phyloP scores from a whole-genome alignment of 2,329 filamentous ascomycete genomes.

The Parastagonospora avenae region DNA sequence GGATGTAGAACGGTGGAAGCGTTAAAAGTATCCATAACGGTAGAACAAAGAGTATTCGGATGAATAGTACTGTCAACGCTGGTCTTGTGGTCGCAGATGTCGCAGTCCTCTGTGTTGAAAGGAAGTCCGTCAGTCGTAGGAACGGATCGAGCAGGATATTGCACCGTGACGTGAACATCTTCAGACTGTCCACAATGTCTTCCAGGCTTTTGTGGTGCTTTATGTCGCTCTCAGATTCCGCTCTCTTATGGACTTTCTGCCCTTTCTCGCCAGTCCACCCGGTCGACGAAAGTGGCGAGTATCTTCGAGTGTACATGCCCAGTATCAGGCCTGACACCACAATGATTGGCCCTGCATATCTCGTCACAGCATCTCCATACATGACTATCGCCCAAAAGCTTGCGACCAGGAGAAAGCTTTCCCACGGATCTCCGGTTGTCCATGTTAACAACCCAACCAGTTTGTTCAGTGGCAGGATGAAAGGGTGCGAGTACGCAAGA shows the following conservation, averaged over 20 bases:
- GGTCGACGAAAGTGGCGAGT: constrained; percentile 87
- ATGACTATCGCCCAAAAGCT: constrained; percentile 84
- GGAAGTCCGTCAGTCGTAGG: constrained; percentile 85
- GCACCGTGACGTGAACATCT: constrained; percentile 87
- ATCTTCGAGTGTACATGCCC: constrained; percentile 90
- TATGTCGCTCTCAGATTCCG: constrained; percentile 64
- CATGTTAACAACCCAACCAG: constrained; percentile 86
- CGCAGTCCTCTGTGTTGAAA: constrained; percentile 87
- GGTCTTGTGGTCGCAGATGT: constrained; percentile 91
- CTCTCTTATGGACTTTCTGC: constrained; percentile 58
- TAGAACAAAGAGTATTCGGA: constrained; percentile 84
- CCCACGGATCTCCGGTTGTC: constrained; percentile 93
- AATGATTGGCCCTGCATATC: constrained; percentile 81
- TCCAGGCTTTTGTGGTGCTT: constrained; percentile 93
- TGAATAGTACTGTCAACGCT: constrained; percentile 85
- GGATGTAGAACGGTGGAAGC: constrained; percentile 78
- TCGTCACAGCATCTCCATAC: constrained; percentile 83
- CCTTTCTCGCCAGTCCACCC: constrained; percentile 71
- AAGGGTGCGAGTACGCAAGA: constrained; percentile 93
- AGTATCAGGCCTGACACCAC: constrained; percentile 79
- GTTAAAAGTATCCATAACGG: constrained; percentile 87
- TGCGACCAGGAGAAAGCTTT: constrained; percentile 88
- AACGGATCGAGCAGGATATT: constrained; percentile 91
- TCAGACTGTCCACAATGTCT: constrained; percentile 93
- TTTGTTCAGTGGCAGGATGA: constrained; percentile 86